A percentile compares a stretch with the other conserved stretches of the same genome.
phyloP scores from a whole-genome alignment of 2,329 filamentous ascomycete genomes.

The Rhinocladiella mackenziei region DNA sequence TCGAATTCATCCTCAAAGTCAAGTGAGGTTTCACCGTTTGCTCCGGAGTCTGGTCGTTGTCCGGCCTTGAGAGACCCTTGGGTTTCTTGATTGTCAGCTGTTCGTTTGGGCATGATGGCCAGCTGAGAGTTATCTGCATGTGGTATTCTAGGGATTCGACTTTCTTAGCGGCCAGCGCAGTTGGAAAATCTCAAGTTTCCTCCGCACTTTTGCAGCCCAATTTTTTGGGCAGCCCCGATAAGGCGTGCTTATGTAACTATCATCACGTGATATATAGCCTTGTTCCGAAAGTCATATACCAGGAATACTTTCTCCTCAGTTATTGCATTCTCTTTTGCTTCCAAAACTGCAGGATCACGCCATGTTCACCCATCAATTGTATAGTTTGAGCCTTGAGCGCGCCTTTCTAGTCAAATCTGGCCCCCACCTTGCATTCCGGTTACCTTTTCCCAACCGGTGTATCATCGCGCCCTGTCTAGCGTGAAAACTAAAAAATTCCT shows the following conservation, averaged over 20 bases:
- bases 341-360: too few species aligned
- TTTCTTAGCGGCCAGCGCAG: too few species aligned
- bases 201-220: constrained; percentile 12
- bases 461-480: background rate
- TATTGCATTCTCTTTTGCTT: too few species aligned
- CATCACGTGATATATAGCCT: constrained; percentile 8
- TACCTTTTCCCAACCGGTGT: too few species aligned
- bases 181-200: background rate
- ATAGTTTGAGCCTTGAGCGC: too few species aligned
- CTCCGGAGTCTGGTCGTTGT: constrained; percentile 52
- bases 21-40: constrained; percentile 50
- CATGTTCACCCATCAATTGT: too few species aligned
- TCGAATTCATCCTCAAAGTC: constrained; percentile 74
- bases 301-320: too few species aligned
- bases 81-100: constrained; percentile 51
- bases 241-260: constrained; percentile 9
- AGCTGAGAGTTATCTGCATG: too few species aligned
- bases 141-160: too few species aligned
- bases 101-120: constrained; percentile 55
- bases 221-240: constrained; percentile 13
- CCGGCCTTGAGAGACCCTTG: constrained; percentile 58
- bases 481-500: background rate
- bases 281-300: too few species aligned
- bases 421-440: too few species aligned
- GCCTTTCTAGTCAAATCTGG: too few species aligned